Evolutionary conservation across 2,329 filamentous ascomycete genomes (phyloP).

Genomic region (Domatiomyces globalis): DNA sequence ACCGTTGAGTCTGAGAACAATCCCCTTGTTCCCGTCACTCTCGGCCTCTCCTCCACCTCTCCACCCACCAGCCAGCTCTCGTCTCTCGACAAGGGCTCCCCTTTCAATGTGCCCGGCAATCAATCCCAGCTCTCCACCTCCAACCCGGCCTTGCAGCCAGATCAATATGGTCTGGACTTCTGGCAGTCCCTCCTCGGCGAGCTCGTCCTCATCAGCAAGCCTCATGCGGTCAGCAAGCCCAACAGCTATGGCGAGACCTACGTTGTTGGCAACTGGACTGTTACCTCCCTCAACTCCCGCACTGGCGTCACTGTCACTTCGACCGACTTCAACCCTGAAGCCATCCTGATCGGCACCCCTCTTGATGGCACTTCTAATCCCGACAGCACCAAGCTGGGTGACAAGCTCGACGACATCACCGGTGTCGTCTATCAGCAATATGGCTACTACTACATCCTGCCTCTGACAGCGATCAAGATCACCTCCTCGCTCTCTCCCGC

Average conservation of each 20-base stretch:
- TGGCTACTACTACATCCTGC: slow-evolving; percentile 56
- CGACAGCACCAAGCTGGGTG: slow-evolving; percentile 47
- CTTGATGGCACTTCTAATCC: slow-evolving; percentile 52
- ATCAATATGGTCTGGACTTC: slow-evolving; percentile 54
- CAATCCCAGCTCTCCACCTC: slow-evolving; percentile 40
- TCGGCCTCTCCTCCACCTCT: slow-evolving; percentile 41
- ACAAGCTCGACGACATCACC: slow-evolving; percentile 50
- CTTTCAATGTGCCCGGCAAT: slow-evolving; percentile 53
- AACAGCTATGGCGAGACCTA: slow-evolving; percentile 55
- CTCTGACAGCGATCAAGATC: slow-evolving; percentile 43
- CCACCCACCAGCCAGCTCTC: slow-evolving; percentile 51
- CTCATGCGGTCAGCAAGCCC: slow-evolving; percentile 44
- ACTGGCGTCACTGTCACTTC: slow-evolving; percentile 50
- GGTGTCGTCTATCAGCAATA: slow-evolving; percentile 53
- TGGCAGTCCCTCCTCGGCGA: slow-evolving; percentile 58
- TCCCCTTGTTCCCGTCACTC: slow-evolving; percentile 42
- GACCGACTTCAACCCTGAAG: slow-evolving; percentile 55
- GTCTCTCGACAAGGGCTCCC: slow-evolving; percentile 48
- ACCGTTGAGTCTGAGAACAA: slow-evolving; percentile 41
- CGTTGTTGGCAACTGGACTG: slow-evolving; percentile 51
- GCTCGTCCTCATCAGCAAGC: slow-evolving; percentile 48
- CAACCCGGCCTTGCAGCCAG: slow-evolving; percentile 49
- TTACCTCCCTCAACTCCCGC: slow-evolving; percentile 47
- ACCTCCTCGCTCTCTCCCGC: slow-evolving; percentile 31
- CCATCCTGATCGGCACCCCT: slow-evolving; percentile 50